A percentile compares a stretch with the other conserved stretches of the same genome.
Conservation (phyloP, 148 eudicot genomes). For the Dianthus caryophyllus region DNA sequence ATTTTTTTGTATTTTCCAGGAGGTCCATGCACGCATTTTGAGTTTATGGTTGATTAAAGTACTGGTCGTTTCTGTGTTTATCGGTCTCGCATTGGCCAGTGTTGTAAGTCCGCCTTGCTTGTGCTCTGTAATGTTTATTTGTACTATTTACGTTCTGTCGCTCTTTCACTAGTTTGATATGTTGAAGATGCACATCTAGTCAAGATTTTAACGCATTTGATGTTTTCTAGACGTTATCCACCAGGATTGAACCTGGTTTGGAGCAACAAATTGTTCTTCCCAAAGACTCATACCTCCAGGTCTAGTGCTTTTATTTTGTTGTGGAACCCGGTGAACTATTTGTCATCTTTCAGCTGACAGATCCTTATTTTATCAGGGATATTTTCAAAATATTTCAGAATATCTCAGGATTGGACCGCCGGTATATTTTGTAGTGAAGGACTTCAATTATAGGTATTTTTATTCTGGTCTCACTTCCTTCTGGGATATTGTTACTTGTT, state of each 20-base stretch:
- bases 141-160: neutral
- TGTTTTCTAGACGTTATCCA: constrained; percentile 69
- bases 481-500: constrained; percentile 3
- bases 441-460: constrained; percentile 73
- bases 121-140: neutral
- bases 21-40: constrained; percentile 84
- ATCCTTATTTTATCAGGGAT: constrained; percentile 50
- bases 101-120: constrained; percentile 53
- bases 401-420: constrained; percentile 91
- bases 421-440: constrained; percentile 81
- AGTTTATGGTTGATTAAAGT: constrained; percentile 80
- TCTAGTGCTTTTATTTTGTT: constrained; percentile 19
- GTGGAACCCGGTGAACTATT: neutral
- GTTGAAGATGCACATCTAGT: neutral
- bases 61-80: constrained; percentile 57
- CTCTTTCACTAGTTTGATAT: neutral
- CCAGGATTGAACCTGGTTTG: constrained; percentile 95
- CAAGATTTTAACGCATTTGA: constrained; percentile 11
- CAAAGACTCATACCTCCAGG: constrained; percentile 98
- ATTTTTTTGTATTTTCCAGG: constrained; percentile 43
- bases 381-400: constrained; percentile 67
- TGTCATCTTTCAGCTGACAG: constrained; percentile 8
- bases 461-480: neutral
- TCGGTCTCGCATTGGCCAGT: constrained; percentile 81
- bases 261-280: constrained; percentile 99